Evolutionary conservation across 2,329 filamentous ascomycete species (phyloP).

Genomic region (Cadophora gregata): DNA sequence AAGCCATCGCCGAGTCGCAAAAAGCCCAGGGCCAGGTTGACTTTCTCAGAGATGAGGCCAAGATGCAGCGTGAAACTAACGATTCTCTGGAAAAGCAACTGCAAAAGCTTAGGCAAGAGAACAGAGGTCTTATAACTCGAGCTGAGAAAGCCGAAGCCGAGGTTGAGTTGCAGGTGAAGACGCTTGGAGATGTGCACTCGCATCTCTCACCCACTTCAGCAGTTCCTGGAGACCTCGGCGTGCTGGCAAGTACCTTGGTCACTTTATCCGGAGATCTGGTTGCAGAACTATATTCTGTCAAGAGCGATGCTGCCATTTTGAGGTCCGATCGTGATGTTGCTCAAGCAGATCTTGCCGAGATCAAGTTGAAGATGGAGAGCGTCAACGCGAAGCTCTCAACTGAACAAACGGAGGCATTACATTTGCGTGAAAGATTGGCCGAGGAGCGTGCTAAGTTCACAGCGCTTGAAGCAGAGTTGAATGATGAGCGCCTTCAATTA

Average conservation of each 20-base stretch:
- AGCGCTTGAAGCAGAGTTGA: slow-evolving; percentile 62
- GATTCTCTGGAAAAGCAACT: slow-evolving; percentile 64
- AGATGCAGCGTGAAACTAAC: slow-evolving; percentile 63
- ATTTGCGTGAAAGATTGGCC: slow-evolving; percentile 59
- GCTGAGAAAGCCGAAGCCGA: slow-evolving; percentile 57
- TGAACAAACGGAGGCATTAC: slow-evolving; percentile 57
- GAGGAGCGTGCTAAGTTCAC: slow-evolving; percentile 59
- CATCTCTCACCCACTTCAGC: slow-evolving; percentile 61
- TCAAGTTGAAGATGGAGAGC: slow-evolving; percentile 63
- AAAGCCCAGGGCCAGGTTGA: slow-evolving; percentile 68
- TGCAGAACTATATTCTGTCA: slow-evolving; percentile 63
- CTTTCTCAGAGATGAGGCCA: slow-evolving; percentile 65
- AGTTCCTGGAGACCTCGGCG: slow-evolving; percentile 60
- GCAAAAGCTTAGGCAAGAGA: slow-evolving; percentile 60
- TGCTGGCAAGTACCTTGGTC: slow-evolving; percentile 65
- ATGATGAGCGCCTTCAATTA: slow-evolving; percentile 73
- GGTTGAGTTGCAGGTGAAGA: slow-evolving; percentile 57
- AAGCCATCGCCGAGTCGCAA: slow-evolving; percentile 61
- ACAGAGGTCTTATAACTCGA: slow-evolving; percentile 56
- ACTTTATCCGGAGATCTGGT: slow-evolving; percentile 63
- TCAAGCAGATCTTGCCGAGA: slow-evolving; percentile 57
- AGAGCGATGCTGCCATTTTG: slow-evolving; percentile 64
- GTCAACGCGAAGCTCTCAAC: slow-evolving; percentile 58
- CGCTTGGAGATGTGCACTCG: slow-evolving; percentile 63
- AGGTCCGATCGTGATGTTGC: slow-evolving; percentile 68